A percentile compares a stretch with the other conserved stretches of the same genome.
phyloP scores from a whole-genome alignment of 163 green algal genomes.

The Chlorella variabilis region DNA sequence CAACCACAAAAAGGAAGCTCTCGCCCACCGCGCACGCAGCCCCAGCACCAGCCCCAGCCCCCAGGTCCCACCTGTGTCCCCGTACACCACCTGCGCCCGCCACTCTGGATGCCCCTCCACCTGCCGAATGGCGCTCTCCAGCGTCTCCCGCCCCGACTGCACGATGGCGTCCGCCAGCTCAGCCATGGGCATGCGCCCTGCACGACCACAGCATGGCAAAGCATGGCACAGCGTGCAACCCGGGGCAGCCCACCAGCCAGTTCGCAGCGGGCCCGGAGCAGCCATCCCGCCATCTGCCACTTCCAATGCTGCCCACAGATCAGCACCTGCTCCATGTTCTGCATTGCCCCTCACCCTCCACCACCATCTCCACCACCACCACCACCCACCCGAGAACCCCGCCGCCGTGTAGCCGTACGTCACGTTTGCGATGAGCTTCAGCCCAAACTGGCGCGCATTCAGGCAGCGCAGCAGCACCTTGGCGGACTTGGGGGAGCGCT shows the following conservation, averaged over 20 bases:
- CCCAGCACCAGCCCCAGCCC: neutral
- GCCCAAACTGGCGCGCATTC: conserved; percentile 93
- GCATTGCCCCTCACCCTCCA: too few relatives aligned
- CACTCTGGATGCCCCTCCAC: conserved; percentile 84
- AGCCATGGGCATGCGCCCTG: conserved; percentile 93
- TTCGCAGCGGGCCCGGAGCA: too few relatives aligned
- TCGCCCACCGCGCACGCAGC: too few relatives aligned
- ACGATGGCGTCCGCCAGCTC: conserved; percentile 98
- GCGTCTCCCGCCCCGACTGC: conserved; percentile 79
- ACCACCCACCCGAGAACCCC: conserved; percentile 78
- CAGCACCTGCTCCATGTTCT: too few relatives aligned
- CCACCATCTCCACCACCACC: neutral
- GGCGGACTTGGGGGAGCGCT: conserved; percentile 56
- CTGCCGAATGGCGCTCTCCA: conserved; percentile 89
- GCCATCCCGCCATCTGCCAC: too few relatives aligned
- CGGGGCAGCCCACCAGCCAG: too few relatives aligned
- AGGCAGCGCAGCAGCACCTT: conserved; percentile 70
- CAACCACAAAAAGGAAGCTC: too few relatives aligned
- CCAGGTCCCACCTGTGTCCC: conserved; percentile 71
- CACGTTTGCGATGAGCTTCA: conserved; percentile 98
- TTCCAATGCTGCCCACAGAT: too few relatives aligned
- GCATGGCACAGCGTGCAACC: too few relatives aligned
- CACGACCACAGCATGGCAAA: conserved; percentile 3
- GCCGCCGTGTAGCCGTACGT: conserved; percentile 93
- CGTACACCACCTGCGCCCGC: conserved; percentile 92